Base-by-base conservation (phyloP, 352 stramenopile genomes). In the Sclerospora graminicola region DNA sequence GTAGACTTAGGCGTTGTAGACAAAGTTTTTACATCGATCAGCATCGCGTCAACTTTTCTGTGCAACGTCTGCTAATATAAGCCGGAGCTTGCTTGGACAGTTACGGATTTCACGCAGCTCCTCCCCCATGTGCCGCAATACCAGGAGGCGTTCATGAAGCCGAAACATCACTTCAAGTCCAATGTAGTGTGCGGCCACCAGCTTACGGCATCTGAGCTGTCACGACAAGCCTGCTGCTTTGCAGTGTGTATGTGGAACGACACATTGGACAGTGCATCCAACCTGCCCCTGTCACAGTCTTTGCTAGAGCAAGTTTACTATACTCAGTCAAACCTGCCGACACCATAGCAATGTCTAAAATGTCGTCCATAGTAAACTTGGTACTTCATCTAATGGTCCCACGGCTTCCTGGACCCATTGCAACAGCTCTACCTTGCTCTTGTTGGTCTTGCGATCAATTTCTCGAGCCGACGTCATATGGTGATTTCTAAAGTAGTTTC, bases 401-500 rank as follows among this genome's bases (percentile, higher is more conserved):
- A 73, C 49, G 11, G 42, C 48, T 23, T 54, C 45, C n/a, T 62
- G 36, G 18, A 73, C 45, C 59, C 60, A 73, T 0, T 20, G 19
- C n/a, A 57, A 43, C 23, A 73, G 40, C 42, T 67, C 56, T 6
- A 23, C 24, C 38, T 66, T 67, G 39, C 45, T 64, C 45, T 63
- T 68, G 29, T 33, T 60, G 5, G 59, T 63, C 27, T 65, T 51
- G 11, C 48, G 46, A 13, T 52, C 48, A n/a, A 73, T 52, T 36
- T 65, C 63, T 23, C 59, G 47, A 10, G 63, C 63, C 1, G 69
- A 44, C 14, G 58, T 58, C 55, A 64, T 69, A 30, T 73, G 59
- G 42, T 69, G 60, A 36, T 73, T 73, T 32, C 69, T 73, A 37
- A 73, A 73, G 35, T 60, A 69, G 49, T 73, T 73, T 26, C 63